phyloP scores from a whole-genome alignment of 768 basidiomycete genomes.

The Pleurotus tuber-regium region DNA sequence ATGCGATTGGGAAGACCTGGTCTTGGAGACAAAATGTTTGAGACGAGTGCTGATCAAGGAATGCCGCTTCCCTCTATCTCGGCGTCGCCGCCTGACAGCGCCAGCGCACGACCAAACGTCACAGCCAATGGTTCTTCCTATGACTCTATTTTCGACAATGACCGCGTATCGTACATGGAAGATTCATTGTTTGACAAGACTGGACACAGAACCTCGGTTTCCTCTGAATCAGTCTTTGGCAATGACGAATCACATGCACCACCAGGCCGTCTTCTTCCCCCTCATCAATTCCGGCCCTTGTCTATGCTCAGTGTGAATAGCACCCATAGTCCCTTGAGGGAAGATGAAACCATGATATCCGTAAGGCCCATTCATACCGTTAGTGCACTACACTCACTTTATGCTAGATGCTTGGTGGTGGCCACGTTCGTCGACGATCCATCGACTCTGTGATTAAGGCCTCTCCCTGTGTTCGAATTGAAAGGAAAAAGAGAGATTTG shows the following conservation, averaged over 20 bases:
- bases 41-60: conserved; percentile 46
- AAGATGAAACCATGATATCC: conserved; percentile 82
- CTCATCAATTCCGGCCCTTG: conserved; percentile 57
- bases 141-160: conserved; percentile 68
- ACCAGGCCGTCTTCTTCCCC: conserved; percentile 36
- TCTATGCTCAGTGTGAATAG: conserved; percentile 57
- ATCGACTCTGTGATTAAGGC: conserved; percentile 63
- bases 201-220: conserved; percentile 45
- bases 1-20: conserved; percentile 65
- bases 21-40: conserved; percentile 87
- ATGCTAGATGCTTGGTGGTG: conserved; percentile 75
- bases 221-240: conserved; percentile 64
- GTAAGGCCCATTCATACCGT: conserved; percentile 35
- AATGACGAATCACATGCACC: conserved; percentile 36
- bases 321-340: conserved; percentile 50
- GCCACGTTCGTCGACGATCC: conserved; percentile 67
- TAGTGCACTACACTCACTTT: conserved; percentile 2
- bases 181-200: conserved; percentile 69
- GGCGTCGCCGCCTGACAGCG: conserved; percentile 57
- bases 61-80: conserved; percentile 62
- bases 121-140: conserved; percentile 40
- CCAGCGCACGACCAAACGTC: conserved; percentile 20
- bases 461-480: conserved; percentile 66
- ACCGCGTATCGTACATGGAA: conserved; percentile 35
- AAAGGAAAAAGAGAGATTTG: conserved; percentile 38